phyloP scores from a whole-genome alignment of 257 asterid species.

The Euphrasia confusa region DNA sequence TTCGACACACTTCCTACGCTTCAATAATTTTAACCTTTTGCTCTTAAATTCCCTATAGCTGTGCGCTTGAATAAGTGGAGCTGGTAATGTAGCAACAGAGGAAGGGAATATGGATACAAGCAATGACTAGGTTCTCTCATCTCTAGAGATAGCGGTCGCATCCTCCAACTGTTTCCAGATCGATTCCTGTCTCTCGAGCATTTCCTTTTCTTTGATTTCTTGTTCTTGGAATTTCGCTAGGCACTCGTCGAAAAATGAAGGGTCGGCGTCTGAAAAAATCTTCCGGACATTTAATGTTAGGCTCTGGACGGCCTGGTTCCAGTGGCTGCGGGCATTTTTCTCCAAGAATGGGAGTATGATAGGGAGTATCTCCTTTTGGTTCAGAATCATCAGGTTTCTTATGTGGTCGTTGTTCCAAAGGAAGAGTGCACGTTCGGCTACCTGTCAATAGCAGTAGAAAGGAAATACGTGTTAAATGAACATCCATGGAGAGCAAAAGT shows the following conservation, averaged over 20 bases:
- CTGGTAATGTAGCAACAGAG: slow-evolving; percentile 38
- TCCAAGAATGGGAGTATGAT: slow-evolving; percentile 48
- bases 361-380: slow-evolving; percentile 46
- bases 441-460: slow-evolving; percentile 32
- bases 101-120: slow-evolving; percentile 45
- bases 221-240: slow-evolving; percentile 38
- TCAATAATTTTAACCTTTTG: too few species aligned
- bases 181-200: slow-evolving; percentile 35
- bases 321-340: slow-evolving; percentile 40
- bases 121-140: slow-evolving; percentile 34
- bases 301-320: slow-evolving; percentile 61
- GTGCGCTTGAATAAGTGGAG: slow-evolving; percentile 26
- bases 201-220: slow-evolving; percentile 40
- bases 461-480: slow-evolving; percentile 7
- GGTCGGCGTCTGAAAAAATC: slow-evolving; percentile 51
- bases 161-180: slow-evolving; percentile 54
- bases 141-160: slow-evolving; percentile 31
- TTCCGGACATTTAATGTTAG: slow-evolving; percentile 48
- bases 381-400: slow-evolving; percentile 38
- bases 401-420: slow-evolving; percentile 63
- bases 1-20: too few species aligned
- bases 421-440: slow-evolving; percentile 66
- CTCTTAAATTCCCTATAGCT: slow-evolving; percentile 24
- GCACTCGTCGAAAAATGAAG: slow-evolving; percentile 44
- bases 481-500: neutral